Evolutionary conservation across 202 grass and related monocot genomes (phyloP).

Genomic region (Musa balbisiana): DNA sequence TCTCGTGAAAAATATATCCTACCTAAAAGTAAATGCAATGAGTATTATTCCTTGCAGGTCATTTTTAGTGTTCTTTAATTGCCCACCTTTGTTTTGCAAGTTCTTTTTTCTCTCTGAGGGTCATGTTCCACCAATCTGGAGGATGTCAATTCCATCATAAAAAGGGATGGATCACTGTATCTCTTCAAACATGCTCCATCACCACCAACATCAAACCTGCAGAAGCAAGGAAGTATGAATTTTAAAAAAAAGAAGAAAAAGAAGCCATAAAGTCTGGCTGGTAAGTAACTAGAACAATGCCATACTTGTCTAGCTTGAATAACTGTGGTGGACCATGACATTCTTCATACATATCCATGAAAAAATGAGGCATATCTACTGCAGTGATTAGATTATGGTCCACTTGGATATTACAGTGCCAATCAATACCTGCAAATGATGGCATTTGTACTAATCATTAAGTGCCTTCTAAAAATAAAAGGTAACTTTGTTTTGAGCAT

Average conservation of each 20-base stretch:
- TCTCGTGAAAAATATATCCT: neutral
- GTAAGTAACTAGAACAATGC: conserved; percentile 1
- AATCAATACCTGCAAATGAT: conserved; percentile 51
- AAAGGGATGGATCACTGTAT: conserved; percentile 69
- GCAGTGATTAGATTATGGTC: conserved; percentile 46
- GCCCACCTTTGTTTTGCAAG: conserved; percentile 45
- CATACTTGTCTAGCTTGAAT: conserved; percentile 89
- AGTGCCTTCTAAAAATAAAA: neutral
- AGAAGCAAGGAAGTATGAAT: conserved; percentile 19
- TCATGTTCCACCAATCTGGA: conserved; percentile 35
- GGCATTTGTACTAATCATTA: neutral
- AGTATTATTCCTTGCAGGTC: neutral
- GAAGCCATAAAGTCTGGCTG: conserved; percentile 1
- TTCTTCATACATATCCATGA: conserved; percentile 71
- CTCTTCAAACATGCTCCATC: conserved; percentile 84
- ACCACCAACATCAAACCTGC: conserved; percentile 75
- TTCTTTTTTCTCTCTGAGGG: conserved; percentile 41
- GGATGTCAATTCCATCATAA: conserved; percentile 40
- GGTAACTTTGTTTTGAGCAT: neutral
- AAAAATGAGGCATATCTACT: conserved; percentile 61
- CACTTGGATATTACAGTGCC: conserved; percentile 49
- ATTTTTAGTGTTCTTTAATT: neutral
- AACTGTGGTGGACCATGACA: conserved; percentile 74
- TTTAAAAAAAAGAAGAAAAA: conserved; percentile 13
- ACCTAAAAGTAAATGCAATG: neutral